Evolutionary conservation across 306 rosid genomes (phyloP).

Genomic region (Gastrolobium villosum): DNA sequence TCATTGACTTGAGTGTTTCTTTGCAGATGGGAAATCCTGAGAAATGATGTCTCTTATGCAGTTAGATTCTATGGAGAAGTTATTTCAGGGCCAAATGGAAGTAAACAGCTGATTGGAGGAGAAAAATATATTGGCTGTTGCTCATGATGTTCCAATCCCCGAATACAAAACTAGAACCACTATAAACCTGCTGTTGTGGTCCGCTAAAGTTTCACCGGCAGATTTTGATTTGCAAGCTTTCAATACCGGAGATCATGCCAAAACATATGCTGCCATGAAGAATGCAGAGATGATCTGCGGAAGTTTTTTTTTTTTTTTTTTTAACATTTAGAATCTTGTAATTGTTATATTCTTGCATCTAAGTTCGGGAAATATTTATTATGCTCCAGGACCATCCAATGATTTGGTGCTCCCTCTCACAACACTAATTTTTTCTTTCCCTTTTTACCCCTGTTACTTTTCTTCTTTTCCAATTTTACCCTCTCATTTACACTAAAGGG

Average conservation of each 20-base stretch:
- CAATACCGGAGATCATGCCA: slow-evolving; percentile 86
- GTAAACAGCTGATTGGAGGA: slow-evolving; percentile 75
- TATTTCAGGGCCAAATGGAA: slow-evolving; percentile 65
- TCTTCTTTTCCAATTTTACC: too few species aligned
- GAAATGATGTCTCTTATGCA: slow-evolving; percentile 74
- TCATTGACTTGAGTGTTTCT: slow-evolving; percentile 34
- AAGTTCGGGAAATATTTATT: too few species aligned
- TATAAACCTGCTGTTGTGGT: slow-evolving; percentile 93
- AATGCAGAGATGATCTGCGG: slow-evolving; percentile 86
- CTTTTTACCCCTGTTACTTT: too few species aligned
- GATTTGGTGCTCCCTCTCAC: too few species aligned
- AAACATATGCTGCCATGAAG: slow-evolving; percentile 71
- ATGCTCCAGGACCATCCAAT: too few species aligned
- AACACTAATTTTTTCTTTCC: too few species aligned
- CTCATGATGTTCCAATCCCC: too few species aligned
- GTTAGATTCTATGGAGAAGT: slow-evolving; percentile 71
- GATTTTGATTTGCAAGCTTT: slow-evolving; percentile 82
- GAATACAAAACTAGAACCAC: too few species aligned
- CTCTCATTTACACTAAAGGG: too few species aligned
- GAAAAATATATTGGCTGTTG: slow-evolving; percentile 79
- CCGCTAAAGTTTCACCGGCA: slow-evolving; percentile 75
- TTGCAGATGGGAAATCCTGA: slow-evolving; percentile 82
- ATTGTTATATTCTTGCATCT: neutral
- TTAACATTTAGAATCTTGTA: slow-evolving; percentile 21
- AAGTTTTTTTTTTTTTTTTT: neutral